Evolutionary conservation across 176 grass and related monocot genomes (phyloP).

Genomic region (Aegilops tauschii): DNA sequence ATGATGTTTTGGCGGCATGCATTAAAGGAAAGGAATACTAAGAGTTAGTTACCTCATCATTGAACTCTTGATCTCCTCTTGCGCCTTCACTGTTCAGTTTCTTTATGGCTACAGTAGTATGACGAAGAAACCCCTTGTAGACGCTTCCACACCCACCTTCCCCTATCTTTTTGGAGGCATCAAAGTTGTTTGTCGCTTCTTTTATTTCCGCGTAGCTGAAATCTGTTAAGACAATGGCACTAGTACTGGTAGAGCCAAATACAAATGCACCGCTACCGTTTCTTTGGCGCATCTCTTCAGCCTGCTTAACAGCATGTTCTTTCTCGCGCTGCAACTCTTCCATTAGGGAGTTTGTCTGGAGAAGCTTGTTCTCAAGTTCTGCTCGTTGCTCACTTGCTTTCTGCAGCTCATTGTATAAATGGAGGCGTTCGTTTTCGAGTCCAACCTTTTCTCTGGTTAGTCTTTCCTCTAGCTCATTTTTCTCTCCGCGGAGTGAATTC

Average conservation of each 20-base stretch:
- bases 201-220: conserved; percentile 29
- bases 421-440: conserved; percentile 35
- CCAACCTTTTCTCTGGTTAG: conserved; percentile 40
- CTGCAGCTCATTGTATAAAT: conserved; percentile 37
- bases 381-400: conserved; percentile 38
- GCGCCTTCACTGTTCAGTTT: conserved; percentile 44
- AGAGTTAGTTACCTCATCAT: conserved; percentile 52
- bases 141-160: conserved; percentile 65
- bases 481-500: conserved; percentile 40
- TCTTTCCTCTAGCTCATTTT: conserved; percentile 51
- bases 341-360: conserved; percentile 19
- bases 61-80: conserved; percentile 53
- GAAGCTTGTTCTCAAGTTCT: conserved; percentile 34
- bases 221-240: neutral
- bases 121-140: conserved; percentile 60
- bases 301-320: neutral
- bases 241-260: neutral
- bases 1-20: too few relatives aligned
- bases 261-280: neutral
- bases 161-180: conserved; percentile 51
- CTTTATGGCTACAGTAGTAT: conserved; percentile 66
- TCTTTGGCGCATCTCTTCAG: too few relatives aligned
- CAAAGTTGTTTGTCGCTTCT: conserved; percentile 60
- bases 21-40: too few relatives aligned
- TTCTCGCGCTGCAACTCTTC: conserved; percentile 26